Evolutionary conservation across 2,329 filamentous ascomycete genomes (phyloP), one percentile per base, ranked within the genome.

Genomic region (Xylaria sp.): DNA sequence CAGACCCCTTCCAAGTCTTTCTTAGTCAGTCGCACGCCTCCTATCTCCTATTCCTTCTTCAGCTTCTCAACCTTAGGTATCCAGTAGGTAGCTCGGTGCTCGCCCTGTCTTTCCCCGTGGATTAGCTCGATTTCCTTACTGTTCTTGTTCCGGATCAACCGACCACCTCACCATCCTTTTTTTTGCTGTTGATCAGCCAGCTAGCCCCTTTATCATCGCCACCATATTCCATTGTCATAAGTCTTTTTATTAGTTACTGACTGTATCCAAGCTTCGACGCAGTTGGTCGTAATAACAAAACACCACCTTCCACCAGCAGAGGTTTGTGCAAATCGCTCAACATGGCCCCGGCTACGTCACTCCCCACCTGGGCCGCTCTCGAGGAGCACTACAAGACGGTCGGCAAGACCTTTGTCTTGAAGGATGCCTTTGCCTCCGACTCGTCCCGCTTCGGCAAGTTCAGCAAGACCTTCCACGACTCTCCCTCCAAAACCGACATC

Each of bases 351-450:
- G 91, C 95, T 76, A 94, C 90, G 80, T 92, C 94, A 73, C 91
- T 97, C 76, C 86, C 90, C 76, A 91, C 94, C 79, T 99, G 96
- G 95, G 88, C 92, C 81, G 89, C 92, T 80, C 94, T 99, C 79
- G 93, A 97, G 84, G 88, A 93, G 78, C 94, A 98, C 84, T 94
- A 97, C 84, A 91, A 93, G 82, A 88, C 87, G 72, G 89, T 96
- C 57, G 94, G 94, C 79, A 94, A 94, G 85, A 90, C 91, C 80
- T 96, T 98, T 80, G 91, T 97, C 73, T 89, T 98, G 74, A 97
- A 97, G 85, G 92, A 97, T 74, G 93, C 93, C 80, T 99, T 98
- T 83, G 88, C 93, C 78, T 90, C 93, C 76, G 94, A 99, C 81
- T 90, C 94, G 59, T 81, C 92, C 80, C 94, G 96, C 72, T 98